Conservation (phyloP, 306 rosid species). For the Malus sieversii region DNA sequence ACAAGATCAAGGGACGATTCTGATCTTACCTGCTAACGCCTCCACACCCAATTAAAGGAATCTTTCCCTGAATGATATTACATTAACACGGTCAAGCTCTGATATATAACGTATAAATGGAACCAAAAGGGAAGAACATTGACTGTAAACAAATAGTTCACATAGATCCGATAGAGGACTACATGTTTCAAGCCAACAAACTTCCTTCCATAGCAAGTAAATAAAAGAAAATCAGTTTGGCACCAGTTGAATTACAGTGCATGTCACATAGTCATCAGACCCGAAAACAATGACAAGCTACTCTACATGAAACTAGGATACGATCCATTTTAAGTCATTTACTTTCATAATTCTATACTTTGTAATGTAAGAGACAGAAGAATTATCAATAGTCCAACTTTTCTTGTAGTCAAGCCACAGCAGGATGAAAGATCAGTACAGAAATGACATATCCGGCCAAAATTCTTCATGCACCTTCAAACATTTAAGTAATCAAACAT, state of each 20-base stretch:
- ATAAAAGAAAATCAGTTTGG: not conserved
- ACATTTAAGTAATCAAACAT: not conserved
- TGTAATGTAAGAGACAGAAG: not conserved
- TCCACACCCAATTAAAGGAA: conserved; percentile 87
- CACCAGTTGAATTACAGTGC: not conserved
- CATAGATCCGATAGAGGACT: not conserved
- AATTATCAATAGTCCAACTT: not conserved
- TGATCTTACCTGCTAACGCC: conserved; percentile 73
- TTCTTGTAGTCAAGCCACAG: not conserved
- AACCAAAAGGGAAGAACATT: not conserved
- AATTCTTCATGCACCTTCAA: not conserved
- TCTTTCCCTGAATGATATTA: conserved; percentile 57
- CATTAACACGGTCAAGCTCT: conserved; percentile 16
- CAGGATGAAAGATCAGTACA: not conserved
- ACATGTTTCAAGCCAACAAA: not conserved
- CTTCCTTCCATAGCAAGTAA: not conserved
- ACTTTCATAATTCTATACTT: not conserved
- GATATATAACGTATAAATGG: not conserved
- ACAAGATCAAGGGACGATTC: not conserved
- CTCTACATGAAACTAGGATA: not conserved
- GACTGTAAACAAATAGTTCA: not conserved
- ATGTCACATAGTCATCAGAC: not conserved
- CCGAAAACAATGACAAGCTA: not conserved
- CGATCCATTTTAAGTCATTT: not conserved
- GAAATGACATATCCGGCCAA: not conserved